Evolutionary conservation across 2,329 filamentous ascomycete genomes (phyloP), one percentile per base, ranked within the genome.

Genomic region (Fusarium ambrosium): DNA sequence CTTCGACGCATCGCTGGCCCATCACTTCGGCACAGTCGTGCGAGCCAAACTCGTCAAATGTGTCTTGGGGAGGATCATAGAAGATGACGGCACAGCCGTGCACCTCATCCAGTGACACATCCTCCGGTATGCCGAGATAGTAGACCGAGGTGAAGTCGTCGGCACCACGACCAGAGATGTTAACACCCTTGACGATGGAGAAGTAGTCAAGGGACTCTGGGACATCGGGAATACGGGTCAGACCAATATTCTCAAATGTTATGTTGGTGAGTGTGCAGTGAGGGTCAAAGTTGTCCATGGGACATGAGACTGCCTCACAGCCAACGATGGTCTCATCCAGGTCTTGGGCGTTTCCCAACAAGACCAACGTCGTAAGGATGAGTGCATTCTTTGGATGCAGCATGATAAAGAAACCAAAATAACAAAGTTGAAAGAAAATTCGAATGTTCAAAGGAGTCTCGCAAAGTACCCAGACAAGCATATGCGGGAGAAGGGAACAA

Each of bases 351-450:
- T 27, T 48, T 18, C 43, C 43, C 5, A 48, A 0, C 4, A 48
- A 48, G 14, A 0, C 22, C 22, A 48, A 6, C 0, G 7, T 18
- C 10, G 43, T 18, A 4, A 48, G 43, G 8, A 48, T 48, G 8
- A 48, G 3, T 0, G 16, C 16, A 24, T 24, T 4, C 10, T 4
- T 9, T 2, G 13, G 2, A 4, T 45, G 20, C 13, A 0, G 43
- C 43, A 45, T 45, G 2, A 13, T 22, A 13, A 22, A 22, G 6
- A 20, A 43, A 20, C 13, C 14, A 3, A 43, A 43, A 32, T 32
- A 1, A 6, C 18, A 13, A 20, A 39, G 16, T 8, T 39, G 36
- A 39, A 39, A 39, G 36, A 18, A 4, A 39, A 39, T 37, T 2
- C 1, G 16, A 14, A 39, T 39, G 29, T 32, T 18, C 16, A 18